Conservation (phyloP, 345 rosid species). For the Eutrema yunnanense region DNA sequence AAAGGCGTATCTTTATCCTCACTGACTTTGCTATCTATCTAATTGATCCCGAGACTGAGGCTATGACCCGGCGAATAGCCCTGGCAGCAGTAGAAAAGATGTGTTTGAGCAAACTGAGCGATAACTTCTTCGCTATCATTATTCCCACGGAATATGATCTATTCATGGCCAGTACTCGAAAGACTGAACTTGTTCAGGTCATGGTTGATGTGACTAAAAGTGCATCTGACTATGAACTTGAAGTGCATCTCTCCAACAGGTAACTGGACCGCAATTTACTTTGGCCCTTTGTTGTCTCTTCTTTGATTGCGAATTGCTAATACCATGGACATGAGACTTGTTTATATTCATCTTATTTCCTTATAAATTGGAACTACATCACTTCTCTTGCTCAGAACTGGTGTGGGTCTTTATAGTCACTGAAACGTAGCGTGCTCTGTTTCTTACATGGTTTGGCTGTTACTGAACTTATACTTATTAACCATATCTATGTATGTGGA, state of each 20-base stretch:
- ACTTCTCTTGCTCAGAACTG: background rate
- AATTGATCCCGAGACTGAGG: conserved; percentile 68
- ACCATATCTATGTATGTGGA: background rate
- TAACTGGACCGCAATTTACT: background rate
- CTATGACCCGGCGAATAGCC: conserved; percentile 75
- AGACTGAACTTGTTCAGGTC: conserved; percentile 78
- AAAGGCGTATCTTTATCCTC: conserved; percentile 58
- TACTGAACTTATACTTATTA: background rate
- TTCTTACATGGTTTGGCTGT: background rate
- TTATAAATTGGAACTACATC: background rate
- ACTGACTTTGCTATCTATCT: conserved; percentile 78
- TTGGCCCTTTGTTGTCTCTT: background rate
- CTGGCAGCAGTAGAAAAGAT: conserved; percentile 79
- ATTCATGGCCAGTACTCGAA: conserved; percentile 87
- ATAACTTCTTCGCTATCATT: conserved; percentile 81
- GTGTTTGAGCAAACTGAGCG: conserved; percentile 73
- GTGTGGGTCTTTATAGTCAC: background rate
- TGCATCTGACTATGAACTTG: conserved; percentile 76
- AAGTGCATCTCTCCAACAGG: conserved; percentile 78
- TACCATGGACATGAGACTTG: background rate
- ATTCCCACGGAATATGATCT: conserved; percentile 92
- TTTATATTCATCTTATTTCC: background rate
- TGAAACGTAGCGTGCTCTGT: background rate
- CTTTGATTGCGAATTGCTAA: too few species aligned
- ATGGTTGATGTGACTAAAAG: conserved; percentile 76